Evolutionary conservation across 331 rosid species (phyloP).

Genomic region (Spiraea crenata): DNA sequence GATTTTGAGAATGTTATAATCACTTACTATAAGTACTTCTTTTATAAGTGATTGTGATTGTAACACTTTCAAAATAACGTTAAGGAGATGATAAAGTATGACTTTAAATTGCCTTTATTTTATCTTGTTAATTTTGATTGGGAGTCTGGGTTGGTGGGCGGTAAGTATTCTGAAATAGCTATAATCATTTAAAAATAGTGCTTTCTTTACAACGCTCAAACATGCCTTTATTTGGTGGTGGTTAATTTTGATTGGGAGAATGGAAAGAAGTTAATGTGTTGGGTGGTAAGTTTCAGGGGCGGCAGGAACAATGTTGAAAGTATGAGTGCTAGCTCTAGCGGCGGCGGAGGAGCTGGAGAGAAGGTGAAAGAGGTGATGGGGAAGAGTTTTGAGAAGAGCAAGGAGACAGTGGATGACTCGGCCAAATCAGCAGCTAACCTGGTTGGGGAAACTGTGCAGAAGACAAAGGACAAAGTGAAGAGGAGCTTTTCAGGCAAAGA

Average conservation of each 20-base stretch:
- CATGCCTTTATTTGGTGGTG: too few relatives aligned
- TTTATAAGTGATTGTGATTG: background rate
- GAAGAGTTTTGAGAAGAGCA: conserved; percentile 40
- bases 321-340: conserved; percentile 12
- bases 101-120: too few relatives aligned
- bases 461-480: conserved; percentile 29
- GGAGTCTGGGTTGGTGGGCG: too few relatives aligned
- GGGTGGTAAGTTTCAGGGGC: conserved; percentile 6
- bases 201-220: too few relatives aligned
- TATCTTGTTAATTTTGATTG: too few relatives aligned
- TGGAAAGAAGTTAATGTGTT: background rate
- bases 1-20: too few relatives aligned
- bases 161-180: too few relatives aligned
- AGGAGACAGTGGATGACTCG: conserved; percentile 34
- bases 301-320: too few relatives aligned
- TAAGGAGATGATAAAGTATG: too few relatives aligned
- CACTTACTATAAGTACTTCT: background rate
- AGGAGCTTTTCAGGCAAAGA: background rate
- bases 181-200: too few relatives aligned
- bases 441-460: conserved; percentile 31
- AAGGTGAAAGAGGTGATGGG: conserved; percentile 41
- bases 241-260: background rate
- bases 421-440: conserved; percentile 54
- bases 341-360: conserved; percentile 27
- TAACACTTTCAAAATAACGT: too few relatives aligned